phyloP scores from a whole-genome alignment of 2,329 filamentous ascomycete species.

The Penicillium crustosum region DNA sequence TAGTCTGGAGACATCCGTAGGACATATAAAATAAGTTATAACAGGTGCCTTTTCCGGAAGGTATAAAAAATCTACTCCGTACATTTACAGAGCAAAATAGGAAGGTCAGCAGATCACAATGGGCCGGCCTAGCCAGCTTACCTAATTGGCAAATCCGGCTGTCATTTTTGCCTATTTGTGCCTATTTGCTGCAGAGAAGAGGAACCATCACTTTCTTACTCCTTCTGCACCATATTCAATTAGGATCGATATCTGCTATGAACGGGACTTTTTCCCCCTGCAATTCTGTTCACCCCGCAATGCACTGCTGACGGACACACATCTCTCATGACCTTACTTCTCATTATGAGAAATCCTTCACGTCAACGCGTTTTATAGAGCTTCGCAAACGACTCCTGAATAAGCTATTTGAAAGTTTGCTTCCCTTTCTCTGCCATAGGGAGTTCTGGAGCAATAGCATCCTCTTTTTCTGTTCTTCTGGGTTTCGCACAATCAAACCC shows the following conservation, averaged over 20 bases:
- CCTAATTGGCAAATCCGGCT: not conserved
- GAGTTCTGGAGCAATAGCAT: not conserved
- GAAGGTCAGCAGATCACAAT: slow-evolving; percentile 9
- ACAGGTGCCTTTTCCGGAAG: not conserved
- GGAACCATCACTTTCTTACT: not conserved
- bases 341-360: slow-evolving; percentile 10
- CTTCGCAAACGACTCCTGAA: not conserved
- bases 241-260: not conserved
- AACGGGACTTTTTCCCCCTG: slow-evolving; percentile 4
- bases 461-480: not conserved
- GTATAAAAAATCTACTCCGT: not conserved
- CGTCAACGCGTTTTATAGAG: not conserved
- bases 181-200: slow-evolving; percentile 3
- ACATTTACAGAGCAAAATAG: not conserved
- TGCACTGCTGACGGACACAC: slow-evolving; percentile 6
- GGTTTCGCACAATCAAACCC: not conserved
- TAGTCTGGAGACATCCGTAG: not conserved
- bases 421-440: not conserved
- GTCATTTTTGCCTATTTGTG: slow-evolving; percentile 8
- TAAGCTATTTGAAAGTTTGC: not conserved
- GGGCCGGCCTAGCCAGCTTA: slow-evolving; percentile 8
- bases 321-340: slow-evolving; percentile 3
- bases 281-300: slow-evolving; percentile 1
- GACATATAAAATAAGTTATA: not conserved
- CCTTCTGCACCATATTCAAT: not conserved